Conservation (phyloP, 2,329 filamentous ascomycete species). For the Diaporthe ilicicola region DNA sequence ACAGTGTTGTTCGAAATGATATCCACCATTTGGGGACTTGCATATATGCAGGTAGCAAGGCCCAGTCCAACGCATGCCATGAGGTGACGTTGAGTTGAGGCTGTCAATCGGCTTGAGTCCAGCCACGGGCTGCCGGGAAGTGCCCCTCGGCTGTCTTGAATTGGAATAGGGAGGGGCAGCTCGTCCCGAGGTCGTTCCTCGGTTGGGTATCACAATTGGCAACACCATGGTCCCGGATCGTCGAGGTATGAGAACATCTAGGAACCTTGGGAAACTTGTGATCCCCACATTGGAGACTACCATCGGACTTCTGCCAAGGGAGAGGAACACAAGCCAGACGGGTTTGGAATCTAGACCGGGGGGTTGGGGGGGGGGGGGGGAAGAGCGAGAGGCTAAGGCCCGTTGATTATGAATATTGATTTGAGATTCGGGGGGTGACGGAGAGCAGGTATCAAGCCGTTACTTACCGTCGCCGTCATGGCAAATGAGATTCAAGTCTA, state of each 20-base stretch:
- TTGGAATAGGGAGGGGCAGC: not conserved
- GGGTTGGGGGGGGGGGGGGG: not conserved
- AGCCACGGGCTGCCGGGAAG: slow-evolving; percentile 7
- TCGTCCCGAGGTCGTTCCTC: not conserved
- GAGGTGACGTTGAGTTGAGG: slow-evolving; percentile 19
- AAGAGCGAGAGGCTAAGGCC: not conserved
- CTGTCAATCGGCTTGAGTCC: slow-evolving; percentile 4
- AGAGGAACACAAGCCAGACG: slow-evolving; percentile 1
- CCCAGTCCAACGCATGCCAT: not conserved
- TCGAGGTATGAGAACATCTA: not conserved
- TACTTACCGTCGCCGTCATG: not conserved
- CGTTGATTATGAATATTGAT: slow-evolving; percentile 10
- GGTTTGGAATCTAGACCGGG: not conserved
- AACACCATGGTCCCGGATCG: not conserved
- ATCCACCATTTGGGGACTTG: slow-evolving; percentile 24
- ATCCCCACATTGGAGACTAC: not conserved
- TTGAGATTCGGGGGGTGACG: not conserved
- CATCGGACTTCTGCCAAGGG: not conserved
- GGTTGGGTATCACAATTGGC: not conserved
- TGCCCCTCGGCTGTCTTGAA: slow-evolving; percentile 6
- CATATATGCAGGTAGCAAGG: slow-evolving; percentile 24
- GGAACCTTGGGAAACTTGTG: not conserved
- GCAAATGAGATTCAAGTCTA: slow-evolving; percentile 1
- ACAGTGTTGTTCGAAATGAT: slow-evolving; percentile 22
- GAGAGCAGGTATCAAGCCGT: not conserved